These are phyloP conservation scores for Penicillium sp. DNA, from an alignment of 2,329 filamentous ascomycete genomes.

Conservation along the genomic window DNA sequence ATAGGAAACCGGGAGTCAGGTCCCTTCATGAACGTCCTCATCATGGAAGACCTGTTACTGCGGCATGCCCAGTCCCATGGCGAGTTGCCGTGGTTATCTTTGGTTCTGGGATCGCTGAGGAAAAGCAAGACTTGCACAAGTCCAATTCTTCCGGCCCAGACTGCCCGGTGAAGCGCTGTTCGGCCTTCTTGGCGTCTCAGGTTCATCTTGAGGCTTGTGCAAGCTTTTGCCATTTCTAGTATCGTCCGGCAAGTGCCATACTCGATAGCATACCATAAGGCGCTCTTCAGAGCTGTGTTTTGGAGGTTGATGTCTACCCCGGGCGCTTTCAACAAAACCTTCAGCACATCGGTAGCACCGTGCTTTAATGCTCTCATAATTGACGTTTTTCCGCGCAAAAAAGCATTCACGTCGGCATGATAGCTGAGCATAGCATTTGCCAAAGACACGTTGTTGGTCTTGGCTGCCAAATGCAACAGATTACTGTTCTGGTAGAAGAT, in stretches of 20 bases:
- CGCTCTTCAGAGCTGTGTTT: background rate
- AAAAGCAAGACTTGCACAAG: background rate
- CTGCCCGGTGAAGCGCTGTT: background rate
- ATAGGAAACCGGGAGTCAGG: background rate
- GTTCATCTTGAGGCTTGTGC: background rate
- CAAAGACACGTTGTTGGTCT: background rate
- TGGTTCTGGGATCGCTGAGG: background rate
- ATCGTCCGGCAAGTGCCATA: background rate
- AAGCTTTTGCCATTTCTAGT: background rate
- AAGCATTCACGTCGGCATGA: background rate
- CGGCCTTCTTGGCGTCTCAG: background rate
- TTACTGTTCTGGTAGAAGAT: background rate
- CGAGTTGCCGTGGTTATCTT: background rate
- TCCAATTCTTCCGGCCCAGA: background rate
- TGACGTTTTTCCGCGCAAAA: background rate
- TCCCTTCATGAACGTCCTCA: background rate
- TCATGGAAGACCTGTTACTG: background rate
- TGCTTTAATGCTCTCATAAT: conserved; percentile 3
- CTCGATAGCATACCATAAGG: background rate
- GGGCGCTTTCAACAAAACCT: background rate
- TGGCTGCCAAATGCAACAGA: background rate
- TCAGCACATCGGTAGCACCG: background rate
- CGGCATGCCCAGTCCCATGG: background rate
- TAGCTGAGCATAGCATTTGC: background rate
- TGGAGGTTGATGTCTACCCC: conserved; percentile 1